Percentiles rank a stretch among this genome's conserved stretches.
phyloP scores from a whole-genome alignment of 495 filamentous ascomycete genomes.

The Penicillium verhagenii region DNA sequence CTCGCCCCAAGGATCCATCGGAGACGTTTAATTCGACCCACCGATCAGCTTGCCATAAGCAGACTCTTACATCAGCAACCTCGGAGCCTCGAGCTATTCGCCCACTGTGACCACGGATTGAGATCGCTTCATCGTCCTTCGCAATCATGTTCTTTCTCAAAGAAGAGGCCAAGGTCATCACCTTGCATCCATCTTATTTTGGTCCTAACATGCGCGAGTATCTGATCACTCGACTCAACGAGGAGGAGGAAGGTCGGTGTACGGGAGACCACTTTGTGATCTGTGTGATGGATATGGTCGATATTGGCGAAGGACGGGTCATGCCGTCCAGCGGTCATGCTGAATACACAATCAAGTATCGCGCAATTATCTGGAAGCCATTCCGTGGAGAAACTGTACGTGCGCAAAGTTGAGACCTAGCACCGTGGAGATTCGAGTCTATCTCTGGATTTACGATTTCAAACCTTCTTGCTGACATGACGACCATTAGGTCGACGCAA shows the following conservation, averaged over 20 bases:
- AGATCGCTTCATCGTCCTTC: slow-evolving; percentile 2
- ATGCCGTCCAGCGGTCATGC: slow-evolving; percentile 85
- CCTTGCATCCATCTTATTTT: slow-evolving; percentile 95
- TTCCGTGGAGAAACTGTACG: slow-evolving; percentile 95
- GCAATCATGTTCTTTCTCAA: slow-evolving; percentile 91
- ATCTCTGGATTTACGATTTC: slow-evolving; percentile 1
- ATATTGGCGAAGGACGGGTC: slow-evolving; percentile 88
- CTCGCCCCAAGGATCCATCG: no score
- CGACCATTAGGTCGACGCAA: slow-evolving; percentile 74
- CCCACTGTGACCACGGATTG: neutral
- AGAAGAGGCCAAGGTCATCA: slow-evolving; percentile 87
- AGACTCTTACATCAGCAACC: neutral
- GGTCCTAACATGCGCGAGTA: slow-evolving; percentile 86
- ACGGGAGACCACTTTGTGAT: slow-evolving; percentile 94
- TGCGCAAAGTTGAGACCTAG: slow-evolving; percentile 8
- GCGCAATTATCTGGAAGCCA: slow-evolving; percentile 94
- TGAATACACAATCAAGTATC: slow-evolving; percentile 91
- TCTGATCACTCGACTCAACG: slow-evolving; percentile 78
- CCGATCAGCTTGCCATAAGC: neutral
- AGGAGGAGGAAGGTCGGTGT: slow-evolving; percentile 91
- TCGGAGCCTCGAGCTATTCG: neutral
- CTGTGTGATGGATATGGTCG: slow-evolving; percentile 89
- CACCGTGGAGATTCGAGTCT: slow-evolving; percentile 61
- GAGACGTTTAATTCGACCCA: no score
- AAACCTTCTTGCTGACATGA: slow-evolving; percentile 11